Percentiles rank a stretch among this genome's conserved stretches.
These are phyloP conservation scores for Pistacia atlantica DNA, from an alignment of 345 rosid species.

Conservation along the genomic window DNA sequence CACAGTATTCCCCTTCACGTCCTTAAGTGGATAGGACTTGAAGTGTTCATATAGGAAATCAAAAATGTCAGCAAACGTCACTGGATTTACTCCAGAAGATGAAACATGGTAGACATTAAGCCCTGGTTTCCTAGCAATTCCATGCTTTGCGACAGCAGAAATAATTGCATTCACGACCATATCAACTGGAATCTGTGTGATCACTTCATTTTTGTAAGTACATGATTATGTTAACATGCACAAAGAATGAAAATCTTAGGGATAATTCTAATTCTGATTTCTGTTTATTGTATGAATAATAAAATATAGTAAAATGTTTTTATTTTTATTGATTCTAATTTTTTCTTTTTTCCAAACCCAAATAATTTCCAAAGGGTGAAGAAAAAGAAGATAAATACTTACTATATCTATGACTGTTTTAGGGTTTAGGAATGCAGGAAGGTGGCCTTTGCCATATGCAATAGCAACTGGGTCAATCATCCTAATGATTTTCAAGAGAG, in stretches of 20 bases:
- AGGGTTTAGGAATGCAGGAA: not conserved
- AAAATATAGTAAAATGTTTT: too few species aligned
- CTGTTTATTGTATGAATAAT: too few species aligned
- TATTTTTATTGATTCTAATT: too few species aligned
- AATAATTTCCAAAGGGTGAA: too few species aligned
- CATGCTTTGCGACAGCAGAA: conserved; percentile 38
- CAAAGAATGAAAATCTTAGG: too few species aligned
- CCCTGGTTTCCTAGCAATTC: not conserved
- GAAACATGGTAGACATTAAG: conserved; percentile 23
- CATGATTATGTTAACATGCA: too few species aligned
- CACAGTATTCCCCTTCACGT: conserved; percentile 18
- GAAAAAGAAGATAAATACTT: not conserved
- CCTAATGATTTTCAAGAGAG: too few species aligned
- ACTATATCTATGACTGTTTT: not conserved
- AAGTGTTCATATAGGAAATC: conserved; percentile 23
- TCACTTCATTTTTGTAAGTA: too few species aligned
- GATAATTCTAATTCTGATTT: too few species aligned
- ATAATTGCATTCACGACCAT: conserved; percentile 31
- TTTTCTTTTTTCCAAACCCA: too few species aligned
- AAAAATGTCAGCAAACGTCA: not conserved
- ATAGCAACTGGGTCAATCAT: not conserved
- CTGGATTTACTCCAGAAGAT: conserved; percentile 31
- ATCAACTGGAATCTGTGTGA: not conserved
- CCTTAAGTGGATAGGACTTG: conserved; percentile 1
- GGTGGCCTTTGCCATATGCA: not conserved